Evolutionary conservation across 1,284 basidiomycete species (phyloP), one percentile per base, ranked within the genome.

Genomic region (Microbotryum scabiosae): DNA sequence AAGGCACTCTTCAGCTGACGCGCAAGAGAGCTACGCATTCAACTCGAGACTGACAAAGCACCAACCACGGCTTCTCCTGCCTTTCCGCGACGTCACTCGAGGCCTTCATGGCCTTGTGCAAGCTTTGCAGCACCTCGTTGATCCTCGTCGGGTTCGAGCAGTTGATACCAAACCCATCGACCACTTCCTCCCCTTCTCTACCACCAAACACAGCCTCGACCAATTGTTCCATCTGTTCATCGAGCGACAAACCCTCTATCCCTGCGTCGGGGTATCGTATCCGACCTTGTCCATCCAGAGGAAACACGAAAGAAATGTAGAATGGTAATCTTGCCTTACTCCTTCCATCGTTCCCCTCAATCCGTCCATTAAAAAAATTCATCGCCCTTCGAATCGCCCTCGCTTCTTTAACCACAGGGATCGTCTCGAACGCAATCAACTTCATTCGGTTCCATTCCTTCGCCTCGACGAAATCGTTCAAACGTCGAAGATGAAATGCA

Each of bases 261-360:
- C 41, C 51, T 4, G 14, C 51, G 41, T 68, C 66, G 6, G 66
- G 66, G 47, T 61, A 62, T 47, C 32, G 12, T 61, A 54, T 5
- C 28, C 5, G 3, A 56, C 45, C 3, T 41, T 51, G 4, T 20
- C 18, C 23, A 16, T 25, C 45, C 18, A 61, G 48, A 1, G 66
- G 66, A 25, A 68, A 68, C 18, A 68, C 66, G 57, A 60, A 63
- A n/a, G 59, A 56, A 47, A 68, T 55, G 51, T 60, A 64, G 54
- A 63, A 65, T 5, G 64, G 55, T n/a, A 47, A 54, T 8, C 12
- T 26, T 5, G 5, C 26, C 23, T 23, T 7, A 1, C 23, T 12
- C 51, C 12, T n/a, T 18, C 51, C 51, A 14, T n/a, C n/a, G n/a
- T 12, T 56, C 28, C 48, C 52, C n/a, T 46, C 28, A 12, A 43